phyloP scores from a whole-genome alignment of 2,329 filamentous ascomycete species.

The Cercospora beticola region DNA sequence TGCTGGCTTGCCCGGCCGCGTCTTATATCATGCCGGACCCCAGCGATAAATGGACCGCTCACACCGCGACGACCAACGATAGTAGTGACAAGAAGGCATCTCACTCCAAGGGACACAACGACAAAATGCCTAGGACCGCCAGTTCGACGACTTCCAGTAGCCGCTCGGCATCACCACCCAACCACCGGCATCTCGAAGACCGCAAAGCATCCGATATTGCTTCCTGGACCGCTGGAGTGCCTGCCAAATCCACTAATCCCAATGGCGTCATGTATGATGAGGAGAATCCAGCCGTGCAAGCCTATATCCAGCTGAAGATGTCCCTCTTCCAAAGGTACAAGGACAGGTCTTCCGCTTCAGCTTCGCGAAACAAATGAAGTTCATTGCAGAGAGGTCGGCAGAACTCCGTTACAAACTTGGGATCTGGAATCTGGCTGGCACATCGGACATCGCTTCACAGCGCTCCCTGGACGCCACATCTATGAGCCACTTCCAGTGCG shows the following conservation, averaged over 20 bases:
- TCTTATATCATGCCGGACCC: slow-evolving; percentile 19
- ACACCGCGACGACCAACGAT: slow-evolving; percentile 2
- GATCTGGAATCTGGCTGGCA: neutral
- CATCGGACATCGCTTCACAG: neutral
- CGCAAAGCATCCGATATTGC: slow-evolving; percentile 31
- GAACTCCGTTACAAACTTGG: neutral
- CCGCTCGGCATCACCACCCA: slow-evolving; percentile 15
- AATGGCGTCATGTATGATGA: slow-evolving; percentile 13
- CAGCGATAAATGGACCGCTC: slow-evolving; percentile 8
- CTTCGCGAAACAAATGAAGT: neutral
- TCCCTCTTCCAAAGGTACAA: slow-evolving; percentile 34
- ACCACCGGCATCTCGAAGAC: slow-evolving; percentile 28
- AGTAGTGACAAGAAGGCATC: neutral
- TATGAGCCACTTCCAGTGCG: too few relatives aligned
- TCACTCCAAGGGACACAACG: neutral
- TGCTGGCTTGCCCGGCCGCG: neutral
- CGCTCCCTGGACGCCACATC: neutral
- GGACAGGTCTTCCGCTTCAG: neutral
- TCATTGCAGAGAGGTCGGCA: neutral
- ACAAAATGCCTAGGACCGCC: slow-evolving; percentile 9
- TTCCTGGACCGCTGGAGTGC: slow-evolving; percentile 31
- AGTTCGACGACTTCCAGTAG: slow-evolving; percentile 18
- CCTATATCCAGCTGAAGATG: slow-evolving; percentile 40
- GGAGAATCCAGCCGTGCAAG: slow-evolving; percentile 33
- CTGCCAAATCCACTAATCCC: slow-evolving; percentile 21